Conservation (phyloP, 352 stramenopile genomes). For the Globisporangium alternatum region DNA sequence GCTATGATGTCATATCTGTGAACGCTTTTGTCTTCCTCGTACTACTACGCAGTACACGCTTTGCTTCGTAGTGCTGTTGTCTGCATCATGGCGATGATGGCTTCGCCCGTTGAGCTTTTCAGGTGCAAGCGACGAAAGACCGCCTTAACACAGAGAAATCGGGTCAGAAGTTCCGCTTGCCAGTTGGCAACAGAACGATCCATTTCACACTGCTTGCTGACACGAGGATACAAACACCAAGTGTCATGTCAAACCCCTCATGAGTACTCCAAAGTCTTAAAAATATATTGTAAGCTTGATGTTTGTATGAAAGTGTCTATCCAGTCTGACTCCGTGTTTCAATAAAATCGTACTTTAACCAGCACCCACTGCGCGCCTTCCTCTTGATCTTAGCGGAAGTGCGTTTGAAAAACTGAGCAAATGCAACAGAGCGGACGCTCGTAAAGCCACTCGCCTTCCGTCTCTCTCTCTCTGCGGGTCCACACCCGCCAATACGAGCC, state of each 20-base stretch:
- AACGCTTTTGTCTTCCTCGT: no score
- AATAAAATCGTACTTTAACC: background rate
- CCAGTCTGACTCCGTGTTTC: background rate
- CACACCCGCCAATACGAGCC: background rate
- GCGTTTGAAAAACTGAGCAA: background rate
- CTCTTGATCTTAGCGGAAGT: background rate
- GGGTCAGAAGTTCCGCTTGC: background rate
- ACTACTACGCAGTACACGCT: no score
- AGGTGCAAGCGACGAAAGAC: background rate
- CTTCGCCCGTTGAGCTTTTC: no score
- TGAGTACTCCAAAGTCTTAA: background rate
- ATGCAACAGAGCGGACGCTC: background rate
- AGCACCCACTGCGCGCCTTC: background rate
- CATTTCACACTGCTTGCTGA: no score
- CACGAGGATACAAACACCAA: background rate
- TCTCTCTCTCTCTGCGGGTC: background rate
- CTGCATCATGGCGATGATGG: no score
- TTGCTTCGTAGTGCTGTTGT: no score
- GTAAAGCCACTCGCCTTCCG: background rate
- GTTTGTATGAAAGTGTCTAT: background rate
- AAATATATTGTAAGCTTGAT: background rate
- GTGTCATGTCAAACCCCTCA: background rate
- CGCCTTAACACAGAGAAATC: background rate
- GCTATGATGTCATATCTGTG: no score
- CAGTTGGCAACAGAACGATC: no score